A percentile compares a stretch with the other conserved stretches of the same genome.
Evolutionary conservation across 139 green algal species (phyloP).

Genomic region (Eudorina sp.): DNA sequence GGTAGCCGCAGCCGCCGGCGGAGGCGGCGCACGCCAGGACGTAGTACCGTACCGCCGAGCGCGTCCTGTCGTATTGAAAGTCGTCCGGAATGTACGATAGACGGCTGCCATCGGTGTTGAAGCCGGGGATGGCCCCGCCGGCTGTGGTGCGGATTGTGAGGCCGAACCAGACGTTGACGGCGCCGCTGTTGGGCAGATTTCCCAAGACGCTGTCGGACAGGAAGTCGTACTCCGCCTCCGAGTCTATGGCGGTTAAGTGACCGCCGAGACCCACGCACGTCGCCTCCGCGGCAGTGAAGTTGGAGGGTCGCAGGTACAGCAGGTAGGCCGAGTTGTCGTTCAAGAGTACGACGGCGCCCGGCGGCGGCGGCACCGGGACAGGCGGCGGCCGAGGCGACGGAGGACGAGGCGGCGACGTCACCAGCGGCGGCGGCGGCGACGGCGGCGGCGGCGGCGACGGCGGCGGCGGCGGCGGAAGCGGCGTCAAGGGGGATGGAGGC

Average conservation of each 20-base stretch:
- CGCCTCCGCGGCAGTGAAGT: not conserved
- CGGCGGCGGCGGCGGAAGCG: not conserved
- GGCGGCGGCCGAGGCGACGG: not conserved
- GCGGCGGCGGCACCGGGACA: not conserved
- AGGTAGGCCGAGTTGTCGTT: conserved; percentile 14
- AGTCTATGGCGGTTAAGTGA: conserved; percentile 6
- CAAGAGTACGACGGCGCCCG: not conserved
- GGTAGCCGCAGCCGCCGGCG: not conserved
- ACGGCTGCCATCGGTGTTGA: conserved; percentile 26
- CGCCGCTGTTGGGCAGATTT: not conserved
- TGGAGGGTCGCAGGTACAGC: not conserved
- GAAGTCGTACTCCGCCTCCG: not conserved
- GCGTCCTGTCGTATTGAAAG: conserved; percentile 21
- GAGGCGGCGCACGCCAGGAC: not conserved
- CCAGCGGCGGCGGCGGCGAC: not conserved
- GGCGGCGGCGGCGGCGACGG: not conserved
- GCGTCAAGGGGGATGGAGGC: not conserved
- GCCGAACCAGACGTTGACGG: conserved; percentile 27
- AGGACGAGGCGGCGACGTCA: not conserved
- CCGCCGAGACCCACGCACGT: not conserved
- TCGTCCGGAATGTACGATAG: conserved; percentile 2
- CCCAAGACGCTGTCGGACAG: not conserved
- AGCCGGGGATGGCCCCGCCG: not conserved
- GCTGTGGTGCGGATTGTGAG: not conserved
- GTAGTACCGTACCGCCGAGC: conserved; percentile 33